These are phyloP conservation scores for Xylaria sp. DNA, from an alignment of 495 filamentous ascomycete genomes.

Conservation along the genomic window DNA sequence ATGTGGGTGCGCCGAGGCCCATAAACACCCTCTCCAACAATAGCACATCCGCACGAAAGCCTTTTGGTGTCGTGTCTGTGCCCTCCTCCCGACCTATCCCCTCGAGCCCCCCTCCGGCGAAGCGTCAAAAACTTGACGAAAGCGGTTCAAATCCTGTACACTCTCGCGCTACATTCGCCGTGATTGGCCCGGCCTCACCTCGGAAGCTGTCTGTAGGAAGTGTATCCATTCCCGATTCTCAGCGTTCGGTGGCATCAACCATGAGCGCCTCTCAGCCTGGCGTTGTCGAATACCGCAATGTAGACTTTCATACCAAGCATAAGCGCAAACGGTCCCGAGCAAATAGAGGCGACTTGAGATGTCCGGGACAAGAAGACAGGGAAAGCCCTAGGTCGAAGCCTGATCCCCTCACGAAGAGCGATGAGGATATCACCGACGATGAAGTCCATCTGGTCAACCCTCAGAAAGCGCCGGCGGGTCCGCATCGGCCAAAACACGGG, in stretches of 20 bases:
- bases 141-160: conserved; percentile 5
- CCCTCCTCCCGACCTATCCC: background rate
- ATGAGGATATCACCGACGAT: conserved; percentile 7
- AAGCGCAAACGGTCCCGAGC: conserved; percentile 13
- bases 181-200: background rate
- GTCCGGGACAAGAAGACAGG: background rate
- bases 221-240: conserved; percentile 33
- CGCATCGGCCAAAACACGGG: background rate
- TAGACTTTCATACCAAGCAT: conserved; percentile 15
- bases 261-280: conserved; percentile 28
- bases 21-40: conserved; percentile 35
- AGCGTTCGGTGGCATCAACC: conserved; percentile 35
- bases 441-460: conserved; percentile 17
- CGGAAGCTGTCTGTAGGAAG: conserved; percentile 34
- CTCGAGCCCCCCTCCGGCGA: conserved; percentile 34
- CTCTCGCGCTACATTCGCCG: conserved; percentile 24
- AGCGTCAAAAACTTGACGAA: conserved; percentile 37
- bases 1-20: conserved; percentile 28
- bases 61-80: conserved; percentile 10
- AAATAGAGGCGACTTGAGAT: background rate
- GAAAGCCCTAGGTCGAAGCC: background rate
- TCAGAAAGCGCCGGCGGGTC: background rate
- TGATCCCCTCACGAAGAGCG: background rate
- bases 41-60: conserved; percentile 20
- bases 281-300: conserved; percentile 35